Evolutionary conservation across 345 rosid genomes (phyloP), one percentile per base, ranked within the genome.

Genomic region (Linum usitatissimum): DNA sequence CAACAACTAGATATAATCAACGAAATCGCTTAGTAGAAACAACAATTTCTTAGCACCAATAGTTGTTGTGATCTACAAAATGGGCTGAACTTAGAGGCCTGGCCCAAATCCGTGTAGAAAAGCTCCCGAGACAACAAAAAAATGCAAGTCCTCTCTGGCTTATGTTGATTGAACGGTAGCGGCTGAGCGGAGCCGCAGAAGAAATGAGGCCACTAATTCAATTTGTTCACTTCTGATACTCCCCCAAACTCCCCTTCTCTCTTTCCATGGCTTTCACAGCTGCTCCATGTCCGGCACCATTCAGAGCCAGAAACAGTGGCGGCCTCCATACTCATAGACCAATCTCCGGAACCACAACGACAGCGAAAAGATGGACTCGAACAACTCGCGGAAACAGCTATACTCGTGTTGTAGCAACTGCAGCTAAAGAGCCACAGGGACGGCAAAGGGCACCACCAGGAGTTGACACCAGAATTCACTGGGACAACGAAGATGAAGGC

Each of bases 401-500:
- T 2, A 45, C 15, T 10, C 8, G 51, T 45, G 51, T 45, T 45
- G 51, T 45, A 9, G 51, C 17, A 45, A 45, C 31, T 57, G 59
- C 76, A 8, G 30, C 60, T 18, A 67, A 69, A 73, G 79, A 57
- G 19, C 78, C 70, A 5, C 19, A 34, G 10, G 53, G 58, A 59
- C 68, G 67, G 48, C 76, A 61, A 55, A 71, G 75, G 62, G 75
- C 75, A 23, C 77, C 86, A 0, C 91, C 91, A 0, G 96, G 88
- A 63, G 88, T 84, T 14, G 98, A 91, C 63, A 91, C 98, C 18
- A 85, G 98, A 68, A 88, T 91, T 65, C 98, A 91, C 55, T 91
- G 96, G 96, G 95, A 91, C 2, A 77, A 66, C 63, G 81, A 76
- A 55, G 98, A 91, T 40, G 98, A 91, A 73, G 98, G 98, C 0